These are phyloP conservation scores for Neoboletus magnificus DNA, from an alignment of 768 basidiomycete genomes.

Conservation along the genomic window DNA sequence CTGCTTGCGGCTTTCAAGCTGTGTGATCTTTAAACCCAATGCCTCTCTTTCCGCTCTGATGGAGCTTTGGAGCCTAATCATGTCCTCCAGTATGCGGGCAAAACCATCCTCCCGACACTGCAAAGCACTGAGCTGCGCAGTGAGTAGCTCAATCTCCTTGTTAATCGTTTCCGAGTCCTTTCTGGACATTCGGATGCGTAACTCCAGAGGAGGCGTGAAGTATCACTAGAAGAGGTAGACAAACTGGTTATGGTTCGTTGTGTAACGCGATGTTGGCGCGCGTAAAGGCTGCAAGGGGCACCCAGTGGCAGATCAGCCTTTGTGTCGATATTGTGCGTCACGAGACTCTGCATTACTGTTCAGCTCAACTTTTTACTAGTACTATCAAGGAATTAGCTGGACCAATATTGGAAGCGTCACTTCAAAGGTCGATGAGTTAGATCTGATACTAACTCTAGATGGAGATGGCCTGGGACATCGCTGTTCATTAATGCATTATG, in stretches of 20 bases:
- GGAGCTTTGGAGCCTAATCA: conserved; percentile 37
- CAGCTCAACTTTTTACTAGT: not conserved
- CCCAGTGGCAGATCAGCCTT: not conserved
- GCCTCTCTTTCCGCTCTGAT: conserved; percentile 33
- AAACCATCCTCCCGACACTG: conserved; percentile 40
- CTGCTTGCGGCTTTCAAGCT: conserved; percentile 39
- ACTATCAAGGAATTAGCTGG: no score
- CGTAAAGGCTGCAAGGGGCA: not conserved
- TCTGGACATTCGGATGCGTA: conserved; percentile 17
- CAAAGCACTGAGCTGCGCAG: conserved; percentile 37
- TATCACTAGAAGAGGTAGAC: not conserved
- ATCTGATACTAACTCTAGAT: no score
- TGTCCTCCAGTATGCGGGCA: conserved; percentile 38
- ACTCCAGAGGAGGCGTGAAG: not conserved
- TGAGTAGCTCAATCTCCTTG: conserved; percentile 36
- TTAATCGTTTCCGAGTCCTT: conserved; percentile 29
- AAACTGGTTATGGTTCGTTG: not conserved
- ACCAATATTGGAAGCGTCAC: no score
- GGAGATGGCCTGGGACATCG: no score
- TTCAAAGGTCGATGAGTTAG: no score
- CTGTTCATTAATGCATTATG: no score
- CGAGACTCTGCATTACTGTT: not conserved
- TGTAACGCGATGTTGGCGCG: not conserved
- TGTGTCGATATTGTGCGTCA: not conserved
- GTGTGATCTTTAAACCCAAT: conserved; percentile 28